Evolutionary conservation across 768 basidiomycete genomes (phyloP), one percentile per base, ranked within the genome.

Genomic region (Vishniacozyma victoriae): DNA sequence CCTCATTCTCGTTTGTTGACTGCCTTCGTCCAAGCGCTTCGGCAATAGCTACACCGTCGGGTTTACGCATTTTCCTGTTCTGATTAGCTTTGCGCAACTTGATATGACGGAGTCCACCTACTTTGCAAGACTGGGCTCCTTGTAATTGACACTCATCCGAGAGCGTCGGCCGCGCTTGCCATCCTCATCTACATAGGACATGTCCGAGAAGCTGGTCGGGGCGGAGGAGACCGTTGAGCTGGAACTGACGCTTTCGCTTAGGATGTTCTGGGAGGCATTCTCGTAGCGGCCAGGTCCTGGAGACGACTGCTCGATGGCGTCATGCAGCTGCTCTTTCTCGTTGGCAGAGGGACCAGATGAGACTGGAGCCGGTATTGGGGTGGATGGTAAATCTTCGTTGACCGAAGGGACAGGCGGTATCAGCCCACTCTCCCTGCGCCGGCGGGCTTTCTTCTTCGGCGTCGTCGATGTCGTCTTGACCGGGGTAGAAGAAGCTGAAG

Each of bases 41-140:
- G 25, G 59, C 60, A n/a, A 60, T 48, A 19, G 52, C 24, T 12
- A 54, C 27, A 5, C 60, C 58, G 37, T 64, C 67, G 0, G 67
- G 67, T 53, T 69, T 69, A 16, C 67, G 50, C 67, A 69, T 69
- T 57, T 69, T 69, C 22, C 67, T 69, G 29, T 37, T 11, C n/a
- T 7, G 11, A 7, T 14, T 12, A 22, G 41, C 11, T 42, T 26
- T 12, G 35, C 24, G 25, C 31, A 44, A 33, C 38, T 5, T 25
- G 35, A 23, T 2, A 15, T 9, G 37, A 7, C 37, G 18, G 11
- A 7, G 37, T 11, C 37, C 18, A 59, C 67, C 52, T 45, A 69
- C 67, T 57, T 64, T 38, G 55, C 61, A 31, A 69, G 39, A 54
- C 58, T 65, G 15, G 67, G 67, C 39, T 69, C 67, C 41, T 69